Evolutionary conservation across 805 yeast genomes (phyloP).

Genomic region (Nematodospora valgi): DNA sequence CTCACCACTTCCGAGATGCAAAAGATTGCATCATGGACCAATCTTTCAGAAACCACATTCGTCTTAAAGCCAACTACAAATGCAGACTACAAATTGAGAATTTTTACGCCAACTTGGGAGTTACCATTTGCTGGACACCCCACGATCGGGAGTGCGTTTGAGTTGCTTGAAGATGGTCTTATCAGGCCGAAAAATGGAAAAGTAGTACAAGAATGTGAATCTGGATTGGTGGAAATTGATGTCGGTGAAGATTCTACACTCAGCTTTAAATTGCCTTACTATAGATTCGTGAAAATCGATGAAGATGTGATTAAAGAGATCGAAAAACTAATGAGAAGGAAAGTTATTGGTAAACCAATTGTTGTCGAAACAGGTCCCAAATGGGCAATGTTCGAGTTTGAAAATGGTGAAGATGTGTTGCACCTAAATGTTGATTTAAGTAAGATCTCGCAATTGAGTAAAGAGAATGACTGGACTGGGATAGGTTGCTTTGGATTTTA

Average conservation of each 20-base stretch:
- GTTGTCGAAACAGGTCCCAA: conserved; percentile 43
- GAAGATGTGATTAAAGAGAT: conserved; percentile 9
- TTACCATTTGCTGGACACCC: conserved; percentile 68
- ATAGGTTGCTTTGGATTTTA: conserved; percentile 37
- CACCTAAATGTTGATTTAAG: conserved; percentile 28
- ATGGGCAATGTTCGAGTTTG: conserved; percentile 40
- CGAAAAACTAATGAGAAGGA: conserved; percentile 9
- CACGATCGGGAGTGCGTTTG: conserved; percentile 50
- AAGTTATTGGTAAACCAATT: conserved; percentile 18
- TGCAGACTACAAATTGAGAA: conserved; percentile 49
- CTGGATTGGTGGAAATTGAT: conserved; percentile 38
- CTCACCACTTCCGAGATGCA: conserved; percentile 42
- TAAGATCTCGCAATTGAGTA: conserved; percentile 16
- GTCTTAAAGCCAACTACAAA: conserved; percentile 37
- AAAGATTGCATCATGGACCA: conserved; percentile 55
- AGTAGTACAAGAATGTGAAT: conserved; percentile 43
- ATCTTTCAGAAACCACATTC: conserved; percentile 57
- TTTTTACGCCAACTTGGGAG: conserved; percentile 46
- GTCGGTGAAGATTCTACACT: conserved; percentile 14
- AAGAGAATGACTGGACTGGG: conserved; percentile 26
- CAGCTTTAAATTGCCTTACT: conserved; percentile 28
- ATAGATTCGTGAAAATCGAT: conserved; percentile 10
- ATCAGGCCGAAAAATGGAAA: conserved; percentile 22
- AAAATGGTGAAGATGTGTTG: conserved; percentile 27
- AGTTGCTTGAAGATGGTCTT: conserved; percentile 37